Percentiles rank a stretch among this genome's conserved stretches.
Conservation (phyloP, 2,329 filamentous ascomycete genomes). For the Cercospora zeina region DNA sequence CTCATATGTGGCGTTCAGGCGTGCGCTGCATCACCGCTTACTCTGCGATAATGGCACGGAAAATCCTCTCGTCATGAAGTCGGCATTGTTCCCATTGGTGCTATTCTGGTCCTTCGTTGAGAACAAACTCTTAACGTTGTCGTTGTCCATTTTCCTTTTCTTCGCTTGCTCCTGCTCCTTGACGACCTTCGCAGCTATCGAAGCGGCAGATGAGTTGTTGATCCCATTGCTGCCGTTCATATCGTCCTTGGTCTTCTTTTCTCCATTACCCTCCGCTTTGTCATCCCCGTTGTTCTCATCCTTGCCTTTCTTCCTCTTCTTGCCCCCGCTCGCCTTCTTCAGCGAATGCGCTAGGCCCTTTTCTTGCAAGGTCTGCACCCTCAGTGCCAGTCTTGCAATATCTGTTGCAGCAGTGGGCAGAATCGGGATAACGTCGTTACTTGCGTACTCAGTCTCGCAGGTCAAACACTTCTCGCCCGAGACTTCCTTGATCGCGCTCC, state of each 20-base stretch:
- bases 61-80: slow-evolving; percentile 54
- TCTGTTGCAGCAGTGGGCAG: slow-evolving; percentile 71
- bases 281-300: slow-evolving; percentile 40
- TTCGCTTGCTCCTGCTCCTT: slow-evolving; percentile 82
- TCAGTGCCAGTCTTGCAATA: slow-evolving; percentile 63
- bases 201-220: slow-evolving; percentile 84
- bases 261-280: slow-evolving; percentile 24
- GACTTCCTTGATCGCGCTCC: slow-evolving; percentile 70
- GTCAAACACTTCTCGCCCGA: slow-evolving; percentile 60
- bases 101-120: slow-evolving; percentile 43
- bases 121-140: slow-evolving; percentile 53
- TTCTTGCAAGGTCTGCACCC: slow-evolving; percentile 68
- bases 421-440: slow-evolving; percentile 79
- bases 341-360: slow-evolving; percentile 79
- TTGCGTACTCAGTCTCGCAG: slow-evolving; percentile 73
- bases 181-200: slow-evolving; percentile 80
- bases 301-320: slow-evolving; percentile 71
- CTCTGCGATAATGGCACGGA: slow-evolving; percentile 14
- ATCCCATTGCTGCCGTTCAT: slow-evolving; percentile 57
- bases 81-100: slow-evolving; percentile 46
- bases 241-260: slow-evolving; percentile 18
- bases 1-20: not conserved
- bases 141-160: slow-evolving; percentile 69
- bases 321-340: slow-evolving; percentile 70
- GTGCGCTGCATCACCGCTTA: slow-evolving; percentile 8